Evolutionary conservation across 768 basidiomycete genomes (phyloP), one percentile per base, ranked within the genome.

Genomic region (Cubamyces sp.): DNA sequence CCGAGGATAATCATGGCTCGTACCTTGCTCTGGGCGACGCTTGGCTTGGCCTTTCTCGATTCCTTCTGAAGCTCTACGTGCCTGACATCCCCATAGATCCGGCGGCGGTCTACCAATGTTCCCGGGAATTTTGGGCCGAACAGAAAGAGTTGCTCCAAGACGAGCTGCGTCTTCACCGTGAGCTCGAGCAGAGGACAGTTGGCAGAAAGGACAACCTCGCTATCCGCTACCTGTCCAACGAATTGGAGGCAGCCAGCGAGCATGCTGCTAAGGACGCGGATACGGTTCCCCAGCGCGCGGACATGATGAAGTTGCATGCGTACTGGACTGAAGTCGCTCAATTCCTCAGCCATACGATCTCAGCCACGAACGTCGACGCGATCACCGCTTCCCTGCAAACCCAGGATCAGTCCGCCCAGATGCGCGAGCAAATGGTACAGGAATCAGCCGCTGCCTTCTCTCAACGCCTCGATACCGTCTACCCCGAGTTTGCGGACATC

Each of bases 81-180:
- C 94, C 97, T 0, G 83, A 93, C 71, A 76, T 84, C 1, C 94
- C 96, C 2, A 75, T 98, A 51, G 97, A 99, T 72, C 97, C 97
- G 26, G 86, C 88, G 7, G 86, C 86, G 23, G 81, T 87, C 37
- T 80, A 86, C 56, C 80, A 77, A 53, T 82, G 77, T 50, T 75
- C 77, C 0, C 68, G 69, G 1, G 72, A 77, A 30, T 84, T 86
- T 28, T 78, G 81, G 70, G 68, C 71, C 28, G 69, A 78, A 51
- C 79, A 85, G 56, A 66, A 76, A 34, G 65, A 70, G 1, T 67
- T 76, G 25, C 65, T 91, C 3, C 63, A 69, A 3, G 73, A 75
- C 2, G 85, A 92, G 72, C 70, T 87, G 8, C 54, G 68, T 6
- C 76, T 92, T 7, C 87, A 91, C 65, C 68, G 64, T 18, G 69